Percentiles rank a stretch among this genome's conserved stretches.
phyloP scores from a whole-genome alignment of 2,329 filamentous ascomycete species.

The Zarea fungicola region DNA sequence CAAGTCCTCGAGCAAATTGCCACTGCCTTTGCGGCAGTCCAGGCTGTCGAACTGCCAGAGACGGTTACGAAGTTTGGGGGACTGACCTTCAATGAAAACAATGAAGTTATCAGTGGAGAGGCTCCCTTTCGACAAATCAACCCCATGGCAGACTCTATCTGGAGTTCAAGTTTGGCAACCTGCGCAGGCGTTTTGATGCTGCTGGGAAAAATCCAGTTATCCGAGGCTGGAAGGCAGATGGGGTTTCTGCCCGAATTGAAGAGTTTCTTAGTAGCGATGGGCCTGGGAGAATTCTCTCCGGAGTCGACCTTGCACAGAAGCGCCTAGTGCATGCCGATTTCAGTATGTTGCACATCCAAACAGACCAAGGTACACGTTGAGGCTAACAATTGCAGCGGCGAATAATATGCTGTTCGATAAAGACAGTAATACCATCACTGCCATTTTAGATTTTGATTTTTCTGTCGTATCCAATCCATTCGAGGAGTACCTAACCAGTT shows the following conservation, averaged over 20 bases:
- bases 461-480: conserved; percentile 19
- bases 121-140: conserved; percentile 16
- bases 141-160: conserved; percentile 17
- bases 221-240: conserved; percentile 15
- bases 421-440: conserved; percentile 18
- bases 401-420: conserved; percentile 24
- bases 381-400: conserved; percentile 16
- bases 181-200: conserved; percentile 10
- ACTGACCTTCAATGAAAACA: conserved; percentile 15
- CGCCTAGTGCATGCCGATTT: conserved; percentile 23
- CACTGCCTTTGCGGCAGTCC: conserved; percentile 17
- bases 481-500: conserved; percentile 19
- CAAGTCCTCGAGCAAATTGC: conserved; percentile 20
- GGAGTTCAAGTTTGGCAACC: conserved; percentile 14
- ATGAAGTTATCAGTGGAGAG: conserved; percentile 16
- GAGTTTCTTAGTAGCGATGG: conserved; percentile 11
- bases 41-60: conserved; percentile 14
- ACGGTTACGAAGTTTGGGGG: conserved; percentile 15
- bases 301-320: conserved; percentile 13
- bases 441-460: conserved; percentile 26
- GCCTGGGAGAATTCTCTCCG: neutral
- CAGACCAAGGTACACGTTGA: neutral
- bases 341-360: conserved; percentile 16
- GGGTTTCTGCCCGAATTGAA: conserved; percentile 15
- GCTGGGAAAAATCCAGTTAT: conserved; percentile 13